Percentiles rank a stretch among this genome's conserved stretches.
These are phyloP conservation scores for Triticum dicoccoides DNA, from an alignment of 176 grass and related monocot species.

Conservation along the genomic window DNA sequence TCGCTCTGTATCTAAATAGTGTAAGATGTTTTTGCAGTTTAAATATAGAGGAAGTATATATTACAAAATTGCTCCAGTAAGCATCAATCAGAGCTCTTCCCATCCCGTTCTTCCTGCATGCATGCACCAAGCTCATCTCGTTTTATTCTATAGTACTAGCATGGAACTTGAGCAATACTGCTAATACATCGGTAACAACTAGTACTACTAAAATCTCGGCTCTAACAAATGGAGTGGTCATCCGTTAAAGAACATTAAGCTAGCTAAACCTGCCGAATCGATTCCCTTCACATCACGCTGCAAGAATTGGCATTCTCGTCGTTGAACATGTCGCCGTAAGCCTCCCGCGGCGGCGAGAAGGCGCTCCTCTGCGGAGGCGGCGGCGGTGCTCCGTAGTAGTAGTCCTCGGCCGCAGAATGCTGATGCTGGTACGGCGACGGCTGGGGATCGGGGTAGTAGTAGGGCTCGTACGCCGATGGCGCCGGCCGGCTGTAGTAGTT, in stretches of 20 bases:
- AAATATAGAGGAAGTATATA: no score
- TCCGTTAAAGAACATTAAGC: constrained; percentile 12
- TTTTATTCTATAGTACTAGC: constrained; percentile 38
- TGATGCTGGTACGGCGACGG: constrained; percentile 34
- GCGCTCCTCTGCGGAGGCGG: constrained; percentile 30
- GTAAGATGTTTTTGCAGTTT: no score
- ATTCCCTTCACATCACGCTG: constrained; percentile 47
- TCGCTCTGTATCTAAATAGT: no score
- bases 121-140: constrained; percentile 36
- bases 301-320: constrained; percentile 70
- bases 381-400: constrained; percentile 45
- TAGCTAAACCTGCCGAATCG: background rate
- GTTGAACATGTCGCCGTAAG: constrained; percentile 52
- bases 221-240: constrained; percentile 8
- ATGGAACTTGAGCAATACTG: constrained; percentile 18
- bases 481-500: constrained; percentile 22
- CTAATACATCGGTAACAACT: background rate
- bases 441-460: constrained; percentile 29
- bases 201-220: background rate
- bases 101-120: constrained; percentile 15
- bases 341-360: constrained; percentile 40
- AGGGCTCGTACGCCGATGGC: constrained; percentile 33
- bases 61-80: constrained; percentile 49
- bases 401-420: constrained; percentile 5
- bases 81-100: constrained; percentile 26